Conservation (phyloP, 2,329 filamentous ascomycete genomes). For the Colletotrichum aenigma region DNA sequence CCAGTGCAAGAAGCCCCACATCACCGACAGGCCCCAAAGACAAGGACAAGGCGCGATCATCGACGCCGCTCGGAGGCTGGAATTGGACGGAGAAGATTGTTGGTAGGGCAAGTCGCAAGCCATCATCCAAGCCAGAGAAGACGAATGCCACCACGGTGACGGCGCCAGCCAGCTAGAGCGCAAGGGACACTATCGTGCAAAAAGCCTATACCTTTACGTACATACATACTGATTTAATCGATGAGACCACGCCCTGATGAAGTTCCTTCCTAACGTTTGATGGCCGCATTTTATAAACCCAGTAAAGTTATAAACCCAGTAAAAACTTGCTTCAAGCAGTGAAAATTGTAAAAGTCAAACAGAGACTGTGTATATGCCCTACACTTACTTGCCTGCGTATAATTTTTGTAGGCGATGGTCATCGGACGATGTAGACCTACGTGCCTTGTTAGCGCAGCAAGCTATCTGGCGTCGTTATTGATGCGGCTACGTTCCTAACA, state of each 20-base stretch:
- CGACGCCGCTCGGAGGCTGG: slow-evolving; percentile 39
- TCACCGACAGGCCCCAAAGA: slow-evolving; percentile 19
- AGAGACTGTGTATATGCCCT: not conserved
- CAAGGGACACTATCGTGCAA: not conserved
- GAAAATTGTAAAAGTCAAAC: not conserved
- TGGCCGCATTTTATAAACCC: not conserved
- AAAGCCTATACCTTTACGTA: not conserved
- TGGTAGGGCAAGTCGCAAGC: slow-evolving; percentile 35
- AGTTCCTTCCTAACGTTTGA: not conserved
- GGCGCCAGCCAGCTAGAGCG: not conserved
- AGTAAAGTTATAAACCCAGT: not conserved
- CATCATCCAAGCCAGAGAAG: slow-evolving; percentile 1
- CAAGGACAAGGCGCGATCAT: slow-evolving; percentile 22
- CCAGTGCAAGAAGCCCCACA: slow-evolving; percentile 6
- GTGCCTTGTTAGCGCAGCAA: not conserved
- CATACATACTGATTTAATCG: slow-evolving; percentile 4
- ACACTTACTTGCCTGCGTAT: not conserved
- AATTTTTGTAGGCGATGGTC: not conserved
- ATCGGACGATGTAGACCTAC: not conserved
- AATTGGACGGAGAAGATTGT: slow-evolving; percentile 62
- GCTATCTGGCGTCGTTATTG: not conserved
- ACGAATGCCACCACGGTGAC: not conserved
- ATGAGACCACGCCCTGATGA: not conserved
- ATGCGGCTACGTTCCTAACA: not conserved
- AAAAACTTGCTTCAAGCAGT: not conserved